Conservation (phyloP, 202 grass and related monocot genomes). For the Saccharum hybrid region DNA sequence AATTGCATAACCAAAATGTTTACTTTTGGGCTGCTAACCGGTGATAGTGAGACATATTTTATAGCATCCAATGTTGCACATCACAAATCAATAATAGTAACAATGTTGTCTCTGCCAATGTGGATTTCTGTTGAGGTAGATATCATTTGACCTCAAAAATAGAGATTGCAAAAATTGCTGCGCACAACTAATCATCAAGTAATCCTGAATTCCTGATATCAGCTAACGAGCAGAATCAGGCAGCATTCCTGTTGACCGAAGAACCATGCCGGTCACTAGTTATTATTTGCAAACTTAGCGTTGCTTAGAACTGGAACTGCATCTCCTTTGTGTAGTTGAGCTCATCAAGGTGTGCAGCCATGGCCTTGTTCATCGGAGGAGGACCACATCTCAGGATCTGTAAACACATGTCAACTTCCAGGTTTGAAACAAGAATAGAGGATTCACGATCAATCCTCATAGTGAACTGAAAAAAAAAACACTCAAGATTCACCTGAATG, state of each 20-base stretch:
- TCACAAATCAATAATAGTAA: constrained; percentile 34
- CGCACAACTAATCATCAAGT: constrained; percentile 1
- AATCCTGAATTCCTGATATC: constrained; percentile 9
- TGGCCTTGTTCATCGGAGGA: constrained; percentile 99
- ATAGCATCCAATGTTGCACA: constrained; percentile 10
- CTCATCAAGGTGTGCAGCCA: constrained; percentile 80
- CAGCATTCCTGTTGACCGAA: neutral
- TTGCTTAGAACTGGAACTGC: constrained; percentile 91
- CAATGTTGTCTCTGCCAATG: constrained; percentile 2
- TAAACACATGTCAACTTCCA: constrained; percentile 22
- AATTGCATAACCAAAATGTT: neutral
- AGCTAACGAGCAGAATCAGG: constrained; percentile 18
- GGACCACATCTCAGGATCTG: constrained; percentile 94
- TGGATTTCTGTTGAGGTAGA: neutral
- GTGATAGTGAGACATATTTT: neutral
- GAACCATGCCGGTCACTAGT: neutral
- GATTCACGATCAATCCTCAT: neutral
- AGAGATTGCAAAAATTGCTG: neutral
- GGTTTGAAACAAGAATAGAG: neutral
- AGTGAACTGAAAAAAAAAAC: neutral
- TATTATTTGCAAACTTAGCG: constrained; percentile 26
- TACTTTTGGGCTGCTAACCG: neutral
- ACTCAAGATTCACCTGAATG: constrained; percentile 65
- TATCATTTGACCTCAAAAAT: constrained; percentile 23
- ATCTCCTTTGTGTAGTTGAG: constrained; percentile 90